Evolutionary conservation across 306 rosid genomes (phyloP).

Genomic region (Ziziphus jujuba): DNA sequence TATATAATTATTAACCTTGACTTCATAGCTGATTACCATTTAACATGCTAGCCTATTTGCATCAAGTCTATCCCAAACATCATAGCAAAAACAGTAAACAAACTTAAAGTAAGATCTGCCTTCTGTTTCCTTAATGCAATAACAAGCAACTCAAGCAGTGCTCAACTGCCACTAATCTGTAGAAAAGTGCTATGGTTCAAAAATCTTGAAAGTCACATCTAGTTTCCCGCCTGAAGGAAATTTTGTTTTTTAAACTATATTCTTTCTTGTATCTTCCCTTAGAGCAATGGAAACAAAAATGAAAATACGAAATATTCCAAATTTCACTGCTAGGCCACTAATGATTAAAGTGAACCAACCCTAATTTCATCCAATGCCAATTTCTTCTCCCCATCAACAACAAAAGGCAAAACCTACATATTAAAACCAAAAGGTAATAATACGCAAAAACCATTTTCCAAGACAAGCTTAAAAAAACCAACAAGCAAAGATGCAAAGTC

Average conservation of each 20-base stretch:
- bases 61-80: no score
- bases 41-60: no score
- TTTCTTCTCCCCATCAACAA: not conserved
- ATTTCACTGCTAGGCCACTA: not conserved
- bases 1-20: no score
- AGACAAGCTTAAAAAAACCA: not conserved
- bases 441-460: constrained; percentile 5
- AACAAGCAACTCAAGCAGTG: not conserved
- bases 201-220: not conserved
- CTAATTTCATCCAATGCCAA: constrained; percentile 12
- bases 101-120: not conserved
- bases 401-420: constrained; percentile 7
- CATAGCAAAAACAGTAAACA: not conserved
- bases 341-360: not conserved
- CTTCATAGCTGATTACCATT: no score
- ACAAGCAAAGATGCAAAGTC: no score
- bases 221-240: no score
- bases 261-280: not conserved
- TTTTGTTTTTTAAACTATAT: not conserved
- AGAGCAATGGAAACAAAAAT: not conserved
- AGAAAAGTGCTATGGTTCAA: not conserved
- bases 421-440: not conserved
- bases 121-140: not conserved
- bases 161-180: not conserved
- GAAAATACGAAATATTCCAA: not conserved